Base-by-base conservation (phyloP, 2,329 filamentous ascomycete species). In the Westerdykella aurantiaca region DNA sequence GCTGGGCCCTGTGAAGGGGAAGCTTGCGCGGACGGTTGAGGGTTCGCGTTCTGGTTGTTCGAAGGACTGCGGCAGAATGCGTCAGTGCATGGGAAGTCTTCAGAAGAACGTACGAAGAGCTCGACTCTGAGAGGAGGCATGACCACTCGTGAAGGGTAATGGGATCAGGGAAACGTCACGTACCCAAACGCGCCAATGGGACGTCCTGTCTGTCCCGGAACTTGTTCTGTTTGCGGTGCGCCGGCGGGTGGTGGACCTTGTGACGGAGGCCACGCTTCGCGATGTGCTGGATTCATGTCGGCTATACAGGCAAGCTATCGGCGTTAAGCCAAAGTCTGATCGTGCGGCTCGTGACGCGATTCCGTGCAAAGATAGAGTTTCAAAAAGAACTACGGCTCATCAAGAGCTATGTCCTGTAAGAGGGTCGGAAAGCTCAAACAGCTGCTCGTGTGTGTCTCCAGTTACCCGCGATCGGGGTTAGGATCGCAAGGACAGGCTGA, bases 241-340 rank as follows among this genome's bases (percentile, higher is more conserved):
- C 72, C 70, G 45, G 77, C 76, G 25, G 76, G 69, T 43, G 61
- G 60, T 38, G 69, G 60, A 43, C 71, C 66, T 52, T 79, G 77
- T 37, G 72, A 51, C 49, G 60, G 59, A 42, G 63, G 64, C 66
- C 66, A 69, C 48, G 61, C 64, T 51, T 69, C 66, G 53, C 65
- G 66, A 59, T 66, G 64, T 48, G 63, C 57, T 57, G 65, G 60
- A 55, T 68, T 69, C 66, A 69, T 69, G 37, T 56, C 57, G 61
- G 58, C 61, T 54, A 59, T 60, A 59, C 49, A 58, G 50, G 49
- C 53, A 43, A 46, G 48, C 25, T 46, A 47, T 56, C 58, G 57
- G 59, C 50, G 44, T 55, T 56, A 57, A 56, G 58, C 35, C 21
- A 34, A 46, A 46, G 34, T 46, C 51, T 47, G 48, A 52, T 38